Base-by-base conservation (phyloP, 2,329 filamentous ascomycete species). In the Alternaria sp. region DNA sequence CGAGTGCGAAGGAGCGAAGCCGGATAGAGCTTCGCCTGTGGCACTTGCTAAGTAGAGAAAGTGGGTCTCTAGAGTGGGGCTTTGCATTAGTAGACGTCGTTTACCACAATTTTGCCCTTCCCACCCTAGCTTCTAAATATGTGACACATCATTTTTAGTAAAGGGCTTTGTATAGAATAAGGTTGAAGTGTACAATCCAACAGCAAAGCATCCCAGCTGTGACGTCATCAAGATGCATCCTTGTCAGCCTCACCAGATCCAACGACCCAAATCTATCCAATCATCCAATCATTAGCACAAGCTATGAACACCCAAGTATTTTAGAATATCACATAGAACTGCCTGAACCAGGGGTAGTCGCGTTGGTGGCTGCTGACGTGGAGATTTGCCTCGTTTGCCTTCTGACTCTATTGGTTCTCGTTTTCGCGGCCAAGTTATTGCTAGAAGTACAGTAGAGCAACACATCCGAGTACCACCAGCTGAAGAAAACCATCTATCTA, bases 291-390 rank as follows among this genome's bases (percentile, higher is more conserved):
- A 17, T 33, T 31, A 13, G 29, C 42, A 11, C n/a, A 17, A 11
- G 17, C 21, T 29, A 6, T 28, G 23, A 29, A 46, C 42, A 29
- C 5, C 9, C 21, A n/a, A 17, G 29, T 41, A 31, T 46, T 46
- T 28, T 21, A 33, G 42, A 46, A 46, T 23, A 21, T 33, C 28
- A 31, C 17, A 46, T 33, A 17, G 28, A 46, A 46, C 11, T 31
- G 17, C 28, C 13, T 11, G 42, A 3, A 1, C 42, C 29, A 46
- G 28, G 28, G 28, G 4, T 28, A 46, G 28, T 3, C 17, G 5
- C 17, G 42, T 46, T 46, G 42, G 42, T 46, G 28, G 28, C 42
- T 46, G 42, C 42, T 46, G 28, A 46, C 42, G 42, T 46, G 17
- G 6, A 46, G 29, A 4, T 23, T 14, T 13, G 42, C 42, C 42